These are phyloP conservation scores for Geum urbanum DNA, from an alignment of 306 rosid genomes.

Conservation along the genomic window DNA sequence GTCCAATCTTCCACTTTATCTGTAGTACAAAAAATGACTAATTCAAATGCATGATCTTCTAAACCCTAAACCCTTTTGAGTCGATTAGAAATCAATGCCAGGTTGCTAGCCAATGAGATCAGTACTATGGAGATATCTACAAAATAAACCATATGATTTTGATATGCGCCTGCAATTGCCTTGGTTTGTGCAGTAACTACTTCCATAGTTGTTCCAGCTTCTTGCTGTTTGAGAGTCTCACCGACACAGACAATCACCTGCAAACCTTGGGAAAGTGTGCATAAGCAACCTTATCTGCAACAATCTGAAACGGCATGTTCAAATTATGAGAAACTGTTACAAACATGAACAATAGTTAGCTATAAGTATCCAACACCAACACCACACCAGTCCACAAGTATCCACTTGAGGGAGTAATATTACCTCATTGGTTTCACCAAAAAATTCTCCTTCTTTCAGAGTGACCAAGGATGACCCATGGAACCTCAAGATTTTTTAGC, in stretches of 20 bases:
- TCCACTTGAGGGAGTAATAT: background rate
- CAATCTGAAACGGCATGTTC: slow-evolving; percentile 43
- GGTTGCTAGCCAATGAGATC: background rate
- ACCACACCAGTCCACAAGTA: background rate
- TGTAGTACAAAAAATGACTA: slow-evolving; percentile 25
- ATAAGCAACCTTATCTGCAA: slow-evolving; percentile 76
- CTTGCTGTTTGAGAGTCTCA: slow-evolving; percentile 83
- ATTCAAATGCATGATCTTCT: background rate
- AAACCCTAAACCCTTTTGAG: background rate
- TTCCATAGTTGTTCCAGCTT: slow-evolving; percentile 54
- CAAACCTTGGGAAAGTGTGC: slow-evolving; percentile 70
- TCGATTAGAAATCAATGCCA: background rate
- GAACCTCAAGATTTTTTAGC: slow-evolving; percentile 67
- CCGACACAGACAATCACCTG: slow-evolving; percentile 87
- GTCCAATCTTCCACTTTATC: slow-evolving; percentile 52
- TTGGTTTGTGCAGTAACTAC: slow-evolving; percentile 85
- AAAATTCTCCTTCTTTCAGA: slow-evolving; percentile 70
- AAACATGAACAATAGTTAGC: background rate
- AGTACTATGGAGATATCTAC: background rate
- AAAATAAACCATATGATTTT: background rate
- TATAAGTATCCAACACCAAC: background rate
- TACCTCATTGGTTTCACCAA: slow-evolving; percentile 62
- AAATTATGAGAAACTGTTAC: background rate
- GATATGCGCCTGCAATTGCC: slow-evolving; percentile 66
- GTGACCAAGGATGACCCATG: slow-evolving; percentile 82